Evolutionary conservation across 305 asterid genomes (phyloP).

Genomic region (Nicotiana rustica): DNA sequence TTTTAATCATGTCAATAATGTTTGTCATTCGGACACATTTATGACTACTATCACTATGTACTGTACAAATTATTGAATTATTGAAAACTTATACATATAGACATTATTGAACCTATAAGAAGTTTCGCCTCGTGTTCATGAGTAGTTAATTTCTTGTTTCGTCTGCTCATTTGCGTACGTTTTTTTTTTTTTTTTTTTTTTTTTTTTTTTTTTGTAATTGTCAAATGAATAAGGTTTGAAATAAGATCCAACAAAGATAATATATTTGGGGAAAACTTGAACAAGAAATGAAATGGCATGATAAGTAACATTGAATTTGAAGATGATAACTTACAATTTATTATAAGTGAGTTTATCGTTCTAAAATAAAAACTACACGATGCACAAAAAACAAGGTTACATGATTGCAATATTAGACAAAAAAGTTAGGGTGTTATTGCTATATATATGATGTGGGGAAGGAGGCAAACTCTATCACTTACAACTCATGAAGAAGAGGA

Average conservation of each 20-base stretch:
- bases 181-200: too few species aligned
- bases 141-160: neutral
- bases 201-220: neutral
- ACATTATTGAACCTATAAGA: conserved; percentile 17
- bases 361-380: neutral
- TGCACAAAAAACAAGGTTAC: neutral
- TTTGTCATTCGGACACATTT: neutral
- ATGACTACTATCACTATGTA: neutral
- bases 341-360: neutral
- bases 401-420: conserved; percentile 17
- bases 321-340: neutral
- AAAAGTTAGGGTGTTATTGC: neutral
- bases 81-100: neutral
- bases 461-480: conserved; percentile 38
- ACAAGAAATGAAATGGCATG: neutral
- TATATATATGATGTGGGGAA: conserved; percentile 2
- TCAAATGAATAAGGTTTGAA: conserved; percentile 18
- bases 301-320: neutral
- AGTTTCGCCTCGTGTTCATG: neutral
- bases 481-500: conserved; percentile 45
- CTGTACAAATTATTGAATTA: neutral
- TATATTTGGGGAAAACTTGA: neutral
- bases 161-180: neutral
- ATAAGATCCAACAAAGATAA: neutral
- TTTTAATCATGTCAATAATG: conserved; percentile 20